Percentiles rank a stretch among this genome's conserved stretches.
phyloP scores from a whole-genome alignment of 768 basidiomycete species.

The Mrakia frigida region DNA sequence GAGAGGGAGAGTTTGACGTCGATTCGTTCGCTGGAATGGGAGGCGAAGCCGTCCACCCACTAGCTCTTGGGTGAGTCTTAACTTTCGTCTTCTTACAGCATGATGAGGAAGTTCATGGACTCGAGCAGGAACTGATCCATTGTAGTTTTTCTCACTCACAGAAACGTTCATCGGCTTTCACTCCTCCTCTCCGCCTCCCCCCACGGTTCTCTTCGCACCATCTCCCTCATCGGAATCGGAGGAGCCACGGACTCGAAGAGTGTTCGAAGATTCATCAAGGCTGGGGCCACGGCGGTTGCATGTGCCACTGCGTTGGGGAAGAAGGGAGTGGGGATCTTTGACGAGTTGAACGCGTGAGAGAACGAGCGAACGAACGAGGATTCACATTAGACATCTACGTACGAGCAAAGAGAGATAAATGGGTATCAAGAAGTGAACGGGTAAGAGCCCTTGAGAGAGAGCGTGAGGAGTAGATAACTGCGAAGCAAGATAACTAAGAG shows the following conservation, averaged over 20 bases:
- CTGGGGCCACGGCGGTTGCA: slow-evolving; percentile 68
- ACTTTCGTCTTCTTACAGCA: neutral
- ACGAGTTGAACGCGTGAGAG: slow-evolving; percentile 32
- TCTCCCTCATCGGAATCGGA: slow-evolving; percentile 72
- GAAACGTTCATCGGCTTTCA: slow-evolving; percentile 51
- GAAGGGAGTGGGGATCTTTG: slow-evolving; percentile 48
- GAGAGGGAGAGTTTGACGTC: neutral
- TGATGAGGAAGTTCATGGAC: too few species aligned
- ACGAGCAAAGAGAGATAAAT: too few species aligned
- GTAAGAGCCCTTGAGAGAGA: too few species aligned
- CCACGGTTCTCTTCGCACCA: slow-evolving; percentile 49
- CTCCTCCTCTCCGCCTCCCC: slow-evolving; percentile 49
- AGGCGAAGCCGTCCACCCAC: slow-evolving; percentile 67
- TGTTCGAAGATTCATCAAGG: slow-evolving; percentile 62
- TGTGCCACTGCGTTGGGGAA: slow-evolving; percentile 54
- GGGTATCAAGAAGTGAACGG: too few species aligned
- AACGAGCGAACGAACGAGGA: neutral
- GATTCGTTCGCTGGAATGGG: slow-evolving; percentile 53
- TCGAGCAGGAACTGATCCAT: neutral
- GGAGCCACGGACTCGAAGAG: slow-evolving; percentile 64
- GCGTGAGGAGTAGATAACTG: too few species aligned
- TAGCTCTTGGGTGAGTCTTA: slow-evolving; percentile 72
- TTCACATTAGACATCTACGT: too few species aligned
- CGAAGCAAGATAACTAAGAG: too few species aligned
- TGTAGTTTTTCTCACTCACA: slow-evolving; percentile 15